Evolutionary conservation across 1,284 basidiomycete species (phyloP).

Genomic region (Ceratobasidium sp.): DNA sequence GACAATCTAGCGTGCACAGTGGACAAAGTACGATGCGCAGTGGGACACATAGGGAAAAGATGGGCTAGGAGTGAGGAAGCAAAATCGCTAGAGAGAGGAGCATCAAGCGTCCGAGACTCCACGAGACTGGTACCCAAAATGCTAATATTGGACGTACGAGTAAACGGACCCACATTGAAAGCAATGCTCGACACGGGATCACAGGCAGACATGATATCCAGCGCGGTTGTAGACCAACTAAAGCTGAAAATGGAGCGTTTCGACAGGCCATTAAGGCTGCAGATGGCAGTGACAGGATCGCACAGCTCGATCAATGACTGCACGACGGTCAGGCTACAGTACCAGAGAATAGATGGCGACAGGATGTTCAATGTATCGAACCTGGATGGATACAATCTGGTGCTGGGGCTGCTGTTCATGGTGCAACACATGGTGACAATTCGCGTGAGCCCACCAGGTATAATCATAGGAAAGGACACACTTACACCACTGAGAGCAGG

Average conservation of each 20-base stretch:
- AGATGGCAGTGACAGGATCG: conserved; percentile 51
- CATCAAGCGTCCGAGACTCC: conserved; percentile 45
- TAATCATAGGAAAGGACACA: conserved; percentile 44
- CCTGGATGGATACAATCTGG: conserved; percentile 49
- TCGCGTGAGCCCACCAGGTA: conserved; percentile 46
- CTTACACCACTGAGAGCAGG: conserved; percentile 46
- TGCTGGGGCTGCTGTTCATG: conserved; percentile 51
- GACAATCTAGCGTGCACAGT: not conserved
- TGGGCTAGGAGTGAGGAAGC: not conserved
- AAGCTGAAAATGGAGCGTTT: conserved; percentile 47
- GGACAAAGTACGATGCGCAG: not conserved
- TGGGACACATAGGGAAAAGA: not conserved
- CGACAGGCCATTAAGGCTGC: conserved; percentile 50
- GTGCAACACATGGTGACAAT: conserved; percentile 48
- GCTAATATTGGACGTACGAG: conserved; percentile 49
- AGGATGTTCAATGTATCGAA: conserved; percentile 51
- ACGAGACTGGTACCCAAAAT: conserved; percentile 50
- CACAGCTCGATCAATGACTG: conserved; percentile 46
- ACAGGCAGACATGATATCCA: conserved; percentile 55
- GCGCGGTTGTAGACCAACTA: conserved; percentile 53
- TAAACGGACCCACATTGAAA: conserved; percentile 51
- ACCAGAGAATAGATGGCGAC: conserved; percentile 49
- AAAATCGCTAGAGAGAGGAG: conserved; percentile 38
- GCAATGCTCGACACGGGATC: conserved; percentile 55
- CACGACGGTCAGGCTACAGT: conserved; percentile 47